Evolutionary conservation across 345 rosid species (phyloP).

Genomic region (Aethionema arabicum): DNA sequence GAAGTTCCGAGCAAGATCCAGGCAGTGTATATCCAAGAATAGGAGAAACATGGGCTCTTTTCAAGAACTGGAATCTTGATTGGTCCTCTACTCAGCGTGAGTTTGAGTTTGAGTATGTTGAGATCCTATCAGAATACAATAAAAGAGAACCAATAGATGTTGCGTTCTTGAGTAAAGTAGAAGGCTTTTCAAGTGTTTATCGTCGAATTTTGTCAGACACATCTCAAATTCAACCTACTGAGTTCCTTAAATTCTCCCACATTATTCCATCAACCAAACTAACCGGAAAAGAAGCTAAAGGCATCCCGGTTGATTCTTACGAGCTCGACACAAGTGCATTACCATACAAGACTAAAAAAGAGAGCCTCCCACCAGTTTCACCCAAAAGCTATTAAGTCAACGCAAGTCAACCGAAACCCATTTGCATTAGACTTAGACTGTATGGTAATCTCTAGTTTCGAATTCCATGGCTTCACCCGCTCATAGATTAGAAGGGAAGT

Average conservation of each 20-base stretch:
- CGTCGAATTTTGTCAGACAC: slow-evolving; percentile 30
- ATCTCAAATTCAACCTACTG: slow-evolving; percentile 45
- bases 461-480: slow-evolving; percentile 66
- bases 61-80: slow-evolving; percentile 70
- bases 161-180: slow-evolving; percentile 56
- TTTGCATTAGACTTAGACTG: slow-evolving; percentile 40
- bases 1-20: slow-evolving; percentile 30
- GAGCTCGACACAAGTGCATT: slow-evolving; percentile 84
- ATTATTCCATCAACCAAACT: slow-evolving; percentile 62
- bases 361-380: slow-evolving; percentile 22
- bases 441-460: slow-evolving; percentile 50
- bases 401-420: slow-evolving; percentile 4
- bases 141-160: slow-evolving; percentile 47
- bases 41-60: slow-evolving; percentile 85
- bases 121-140: slow-evolving; percentile 52
- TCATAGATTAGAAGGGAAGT: slow-evolving; percentile 47
- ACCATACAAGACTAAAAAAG: slow-evolving; percentile 51
- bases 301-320: slow-evolving; percentile 60
- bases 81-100: slow-evolving; percentile 51
- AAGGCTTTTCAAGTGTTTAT: slow-evolving; percentile 72
- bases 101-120: slow-evolving; percentile 67
- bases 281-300: slow-evolving; percentile 58
- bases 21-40: slow-evolving; percentile 54
- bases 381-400: slow-evolving; percentile 43
- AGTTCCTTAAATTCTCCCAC: slow-evolving; percentile 79